These are phyloP conservation scores for Neltuma alba DNA, from an alignment of 306 rosid genomes.

Conservation along the genomic window DNA sequence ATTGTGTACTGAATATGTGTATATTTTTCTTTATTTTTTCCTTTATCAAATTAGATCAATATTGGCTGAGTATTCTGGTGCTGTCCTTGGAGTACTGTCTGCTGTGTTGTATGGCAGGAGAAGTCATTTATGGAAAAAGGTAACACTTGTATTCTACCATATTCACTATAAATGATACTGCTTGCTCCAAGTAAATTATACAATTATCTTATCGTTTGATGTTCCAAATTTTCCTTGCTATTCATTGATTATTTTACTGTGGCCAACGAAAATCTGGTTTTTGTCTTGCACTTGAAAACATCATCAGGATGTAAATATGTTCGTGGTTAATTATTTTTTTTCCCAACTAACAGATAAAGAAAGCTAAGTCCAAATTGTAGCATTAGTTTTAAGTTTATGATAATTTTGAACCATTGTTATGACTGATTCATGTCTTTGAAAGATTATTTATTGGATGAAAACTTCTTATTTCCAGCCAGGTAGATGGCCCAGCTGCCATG, in stretches of 20 bases:
- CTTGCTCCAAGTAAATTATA: constrained; percentile 16
- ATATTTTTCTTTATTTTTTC: constrained; percentile 30
- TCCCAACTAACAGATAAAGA: constrained; percentile 1
- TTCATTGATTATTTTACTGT: constrained; percentile 27
- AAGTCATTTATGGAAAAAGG: constrained; percentile 91
- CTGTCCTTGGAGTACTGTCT: constrained; percentile 94
- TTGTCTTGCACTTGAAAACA: constrained; percentile 9
- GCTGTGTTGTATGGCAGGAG: constrained; percentile 85
- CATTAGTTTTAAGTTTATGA: neutral
- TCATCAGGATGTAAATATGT: constrained; percentile 13
- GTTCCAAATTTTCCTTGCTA: neutral
- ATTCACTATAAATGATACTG: constrained; percentile 2
- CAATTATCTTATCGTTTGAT: constrained; percentile 5
- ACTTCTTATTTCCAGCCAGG: constrained; percentile 51
- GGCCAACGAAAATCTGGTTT: constrained; percentile 1
- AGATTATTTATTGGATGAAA: constrained; percentile 27
- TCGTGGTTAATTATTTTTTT: neutral
- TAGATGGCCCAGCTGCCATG: constrained; percentile 90
- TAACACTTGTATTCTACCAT: constrained; percentile 32
- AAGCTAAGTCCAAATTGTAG: constrained; percentile 4
- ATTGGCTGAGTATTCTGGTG: constrained; percentile 96
- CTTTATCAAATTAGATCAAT: constrained; percentile 67
- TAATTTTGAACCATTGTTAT: constrained; percentile 13
- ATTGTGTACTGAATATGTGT: constrained; percentile 19
- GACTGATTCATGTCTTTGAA: constrained; percentile 20